Percentiles rank a stretch among this genome's conserved stretches.
Evolutionary conservation across 208 protist species (phyloP).

Genomic region (Wallacemonas sp.): DNA sequence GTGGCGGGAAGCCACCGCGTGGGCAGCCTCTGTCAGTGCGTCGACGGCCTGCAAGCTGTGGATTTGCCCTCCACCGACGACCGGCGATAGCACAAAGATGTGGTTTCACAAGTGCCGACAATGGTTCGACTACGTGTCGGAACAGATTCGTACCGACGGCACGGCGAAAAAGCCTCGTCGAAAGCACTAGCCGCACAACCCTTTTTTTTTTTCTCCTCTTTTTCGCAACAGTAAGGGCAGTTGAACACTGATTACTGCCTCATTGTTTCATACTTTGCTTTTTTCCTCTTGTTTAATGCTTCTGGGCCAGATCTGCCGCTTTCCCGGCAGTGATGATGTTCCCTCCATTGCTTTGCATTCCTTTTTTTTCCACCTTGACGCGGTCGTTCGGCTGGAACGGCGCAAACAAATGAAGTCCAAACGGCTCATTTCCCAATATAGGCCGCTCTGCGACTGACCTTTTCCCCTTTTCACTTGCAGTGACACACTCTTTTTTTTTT

Average conservation of each 20-base stretch:
- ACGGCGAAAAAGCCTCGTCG: not conserved
- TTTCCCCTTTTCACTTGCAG: constrained; percentile 8
- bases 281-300: constrained; percentile 4
- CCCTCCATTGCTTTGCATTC: not conserved
- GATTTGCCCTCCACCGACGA: constrained; percentile 25
- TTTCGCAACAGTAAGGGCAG: not conserved
- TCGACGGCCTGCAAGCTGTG: constrained; percentile 1
- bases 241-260: too few relatives aligned
- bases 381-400: too few relatives aligned
- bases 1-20: constrained; percentile 22
- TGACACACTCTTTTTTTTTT: constrained; percentile 4
- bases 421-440: too few relatives aligned
- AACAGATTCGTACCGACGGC: constrained; percentile 4
- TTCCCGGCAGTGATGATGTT: not conserved
- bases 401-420: too few relatives aligned
- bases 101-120: constrained; percentile 5
- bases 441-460: too few relatives aligned
- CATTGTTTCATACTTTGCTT: not conserved
- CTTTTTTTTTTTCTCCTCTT: constrained; percentile 9
- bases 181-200: not conserved
- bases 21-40: constrained; percentile 8
- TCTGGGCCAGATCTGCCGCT: not conserved
- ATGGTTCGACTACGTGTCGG: constrained; percentile 13
- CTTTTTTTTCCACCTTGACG: not conserved
- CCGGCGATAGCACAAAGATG: constrained; percentile 7